Evolutionary conservation across 176 grass and related monocot genomes (phyloP).

Genomic region (Oryza meyeriana): DNA sequence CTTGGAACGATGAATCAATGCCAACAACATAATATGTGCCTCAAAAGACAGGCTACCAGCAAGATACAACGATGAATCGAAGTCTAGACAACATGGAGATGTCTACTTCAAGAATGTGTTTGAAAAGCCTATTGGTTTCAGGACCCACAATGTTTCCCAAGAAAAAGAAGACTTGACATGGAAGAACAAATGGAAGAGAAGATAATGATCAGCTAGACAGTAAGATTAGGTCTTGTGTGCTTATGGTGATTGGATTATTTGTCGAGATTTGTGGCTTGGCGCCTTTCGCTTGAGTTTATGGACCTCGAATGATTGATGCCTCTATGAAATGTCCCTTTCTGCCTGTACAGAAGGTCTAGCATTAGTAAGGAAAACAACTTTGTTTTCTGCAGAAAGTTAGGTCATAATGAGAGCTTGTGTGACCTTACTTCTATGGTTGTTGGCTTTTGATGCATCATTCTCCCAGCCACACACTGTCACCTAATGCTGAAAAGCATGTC

Average conservation of each 20-base stretch:
- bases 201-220: constrained; percentile 16
- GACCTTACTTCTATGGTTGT: constrained; percentile 30
- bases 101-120: constrained; percentile 29
- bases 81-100: constrained; percentile 14
- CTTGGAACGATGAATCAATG: constrained; percentile 14
- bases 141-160: constrained; percentile 2
- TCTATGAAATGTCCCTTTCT: constrained; percentile 29
- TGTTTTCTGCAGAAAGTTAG: constrained; percentile 28
- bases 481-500: constrained; percentile 6
- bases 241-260: constrained; percentile 20
- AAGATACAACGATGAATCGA: constrained; percentile 5
- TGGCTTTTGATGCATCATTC: constrained; percentile 35
- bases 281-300: constrained; percentile 21
- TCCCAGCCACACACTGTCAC: constrained; percentile 13
- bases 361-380: not conserved
- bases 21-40: not conserved
- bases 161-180: not conserved
- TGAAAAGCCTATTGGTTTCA: constrained; percentile 4
- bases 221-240: not conserved
- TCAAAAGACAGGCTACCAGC: not conserved
- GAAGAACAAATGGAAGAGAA: constrained; percentile 24
- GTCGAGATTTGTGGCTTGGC: constrained; percentile 19
- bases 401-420: constrained; percentile 37
- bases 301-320: constrained; percentile 27
- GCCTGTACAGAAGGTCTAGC: constrained; percentile 9